phyloP scores from a whole-genome alignment of 1,139 yeast genomes.

The Blastobotrys capitulatus region DNA sequence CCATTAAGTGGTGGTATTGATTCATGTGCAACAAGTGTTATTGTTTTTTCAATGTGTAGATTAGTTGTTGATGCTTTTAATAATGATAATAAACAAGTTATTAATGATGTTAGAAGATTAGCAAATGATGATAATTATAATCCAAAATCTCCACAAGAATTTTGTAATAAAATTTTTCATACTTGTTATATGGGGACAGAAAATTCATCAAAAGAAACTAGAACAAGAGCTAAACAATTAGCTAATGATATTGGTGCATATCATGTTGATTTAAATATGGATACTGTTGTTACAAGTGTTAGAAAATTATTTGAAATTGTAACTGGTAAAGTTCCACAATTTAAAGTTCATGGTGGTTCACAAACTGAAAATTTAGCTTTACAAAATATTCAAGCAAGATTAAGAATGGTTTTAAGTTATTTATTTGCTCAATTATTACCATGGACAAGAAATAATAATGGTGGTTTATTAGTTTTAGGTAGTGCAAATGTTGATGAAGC shows the following conservation, averaged over 20 bases:
- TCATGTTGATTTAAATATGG: conserved; percentile 91
- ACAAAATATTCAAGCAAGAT: conserved; percentile 92
- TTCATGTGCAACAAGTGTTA: conserved; percentile 94
- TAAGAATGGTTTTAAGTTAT: conserved; percentile 91
- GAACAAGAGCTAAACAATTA: conserved; percentile 73
- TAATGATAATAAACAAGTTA: conserved; percentile 67
- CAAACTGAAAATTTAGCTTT: conserved; percentile 86
- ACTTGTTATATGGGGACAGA: conserved; percentile 94
- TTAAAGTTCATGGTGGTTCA: conserved; percentile 90
- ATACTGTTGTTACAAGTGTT: conserved; percentile 68
- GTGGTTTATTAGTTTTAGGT: conserved; percentile 85
- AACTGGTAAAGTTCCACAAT: conserved; percentile 83
- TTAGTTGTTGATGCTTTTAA: conserved; percentile 57
- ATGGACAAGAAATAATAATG: conserved; percentile 76
- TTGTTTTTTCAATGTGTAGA: conserved; percentile 91
- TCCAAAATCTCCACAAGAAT: conserved; percentile 69
- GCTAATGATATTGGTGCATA: conserved; percentile 77
- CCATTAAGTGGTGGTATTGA: conserved; percentile 98
- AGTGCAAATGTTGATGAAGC: conserved; percentile 99
- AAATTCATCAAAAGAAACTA: conserved; percentile 84
- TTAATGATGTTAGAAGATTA: conserved; percentile 63
- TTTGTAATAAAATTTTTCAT: conserved; percentile 72
- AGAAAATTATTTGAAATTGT: conserved; percentile 75
- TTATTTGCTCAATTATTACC: conserved; percentile 91
- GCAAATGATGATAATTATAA: conserved; percentile 46